A percentile compares a stretch with the other conserved stretches of the same genome.
Evolutionary conservation across 805 yeast species (phyloP).

Genomic region (Schwanniomyces pseudopolymorphus): DNA sequence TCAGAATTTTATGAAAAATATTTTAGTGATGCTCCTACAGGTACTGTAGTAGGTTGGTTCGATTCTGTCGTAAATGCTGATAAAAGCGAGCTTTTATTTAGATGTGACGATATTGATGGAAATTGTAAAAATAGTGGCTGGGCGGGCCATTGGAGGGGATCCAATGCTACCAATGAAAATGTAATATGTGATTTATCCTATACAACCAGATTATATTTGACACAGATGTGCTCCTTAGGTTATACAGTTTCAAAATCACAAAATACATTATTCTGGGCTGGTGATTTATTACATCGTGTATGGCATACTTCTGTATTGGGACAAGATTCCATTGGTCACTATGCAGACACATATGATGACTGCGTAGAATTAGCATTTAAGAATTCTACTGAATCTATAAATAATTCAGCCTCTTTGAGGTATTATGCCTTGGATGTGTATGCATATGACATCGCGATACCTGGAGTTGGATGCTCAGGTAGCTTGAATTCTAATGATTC

Average conservation of each 20-base stretch:
- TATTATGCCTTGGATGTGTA: slow-evolving; percentile 17
- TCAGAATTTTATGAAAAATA: slow-evolving; percentile 32
- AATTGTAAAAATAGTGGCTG: slow-evolving; percentile 31
- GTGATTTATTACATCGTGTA: slow-evolving; percentile 39
- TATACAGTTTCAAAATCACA: slow-evolving; percentile 24
- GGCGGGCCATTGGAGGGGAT: slow-evolving; percentile 42
- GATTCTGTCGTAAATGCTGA: slow-evolving; percentile 31
- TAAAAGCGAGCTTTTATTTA: slow-evolving; percentile 29
- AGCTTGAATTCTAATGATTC: neutral
- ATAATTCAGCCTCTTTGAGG: slow-evolving; percentile 25
- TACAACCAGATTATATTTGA: slow-evolving; percentile 25
- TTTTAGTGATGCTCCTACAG: slow-evolving; percentile 37
- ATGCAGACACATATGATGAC: slow-evolving; percentile 33
- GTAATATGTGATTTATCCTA: slow-evolving; percentile 41
- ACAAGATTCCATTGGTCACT: slow-evolving; percentile 33
- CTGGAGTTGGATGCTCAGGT: slow-evolving; percentile 19
- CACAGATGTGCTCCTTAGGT: slow-evolving; percentile 36
- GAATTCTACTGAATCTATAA: slow-evolving; percentile 31
- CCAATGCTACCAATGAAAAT: slow-evolving; percentile 33
- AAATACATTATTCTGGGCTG: slow-evolving; percentile 26
- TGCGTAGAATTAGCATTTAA: slow-evolving; percentile 29
- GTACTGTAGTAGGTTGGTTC: slow-evolving; percentile 34
- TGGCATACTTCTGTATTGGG: slow-evolving; percentile 34
- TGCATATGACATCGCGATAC: slow-evolving; percentile 18
- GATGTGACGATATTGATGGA: slow-evolving; percentile 43